phyloP scores from a whole-genome alignment of 495 filamentous ascomycete species.

The Lasiosphaeris hirsuta region DNA sequence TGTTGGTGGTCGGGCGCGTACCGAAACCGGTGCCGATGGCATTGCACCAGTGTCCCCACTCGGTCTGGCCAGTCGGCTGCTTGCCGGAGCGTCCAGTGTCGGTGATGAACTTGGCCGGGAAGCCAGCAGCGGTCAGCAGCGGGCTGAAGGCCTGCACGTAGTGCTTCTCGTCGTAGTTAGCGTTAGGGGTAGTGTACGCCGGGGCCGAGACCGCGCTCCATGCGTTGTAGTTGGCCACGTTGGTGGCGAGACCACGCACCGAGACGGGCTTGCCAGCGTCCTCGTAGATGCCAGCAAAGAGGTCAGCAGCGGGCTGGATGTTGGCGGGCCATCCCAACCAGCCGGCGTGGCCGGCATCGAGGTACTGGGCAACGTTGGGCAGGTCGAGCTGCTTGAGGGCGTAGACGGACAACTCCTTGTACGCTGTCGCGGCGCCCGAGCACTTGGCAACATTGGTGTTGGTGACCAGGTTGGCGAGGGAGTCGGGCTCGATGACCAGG shows the following conservation, averaged over 20 bases:
- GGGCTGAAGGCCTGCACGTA: constrained; percentile 67
- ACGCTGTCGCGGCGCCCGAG: constrained; percentile 56
- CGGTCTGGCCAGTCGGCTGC: constrained; percentile 61
- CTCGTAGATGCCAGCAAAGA: constrained; percentile 65
- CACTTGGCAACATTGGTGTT: constrained; percentile 66
- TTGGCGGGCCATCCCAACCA: constrained; percentile 85
- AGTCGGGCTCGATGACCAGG: constrained; percentile 70
- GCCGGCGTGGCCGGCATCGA: constrained; percentile 77
- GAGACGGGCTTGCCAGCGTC: constrained; percentile 59
- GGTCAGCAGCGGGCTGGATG: constrained; percentile 63
- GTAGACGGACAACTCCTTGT: constrained; percentile 67
- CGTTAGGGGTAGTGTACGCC: constrained; percentile 44
- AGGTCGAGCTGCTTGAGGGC: constrained; percentile 67
- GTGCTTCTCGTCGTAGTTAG: constrained; percentile 64
- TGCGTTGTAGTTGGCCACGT: constrained; percentile 77
- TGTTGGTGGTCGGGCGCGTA: constrained; percentile 61
- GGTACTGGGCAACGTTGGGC: constrained; percentile 76
- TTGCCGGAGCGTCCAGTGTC: constrained; percentile 68
- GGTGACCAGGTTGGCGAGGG: constrained; percentile 76
- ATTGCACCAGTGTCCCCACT: constrained; percentile 86
- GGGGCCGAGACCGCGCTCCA: constrained; percentile 42
- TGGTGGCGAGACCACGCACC: constrained; percentile 72
- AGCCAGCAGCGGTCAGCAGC: constrained; percentile 57
- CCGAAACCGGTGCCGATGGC: constrained; percentile 71
- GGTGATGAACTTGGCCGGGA: constrained; percentile 68